phyloP scores from a whole-genome alignment of 2,329 filamentous ascomycete genomes.

The Fusarium decemcellulare region DNA sequence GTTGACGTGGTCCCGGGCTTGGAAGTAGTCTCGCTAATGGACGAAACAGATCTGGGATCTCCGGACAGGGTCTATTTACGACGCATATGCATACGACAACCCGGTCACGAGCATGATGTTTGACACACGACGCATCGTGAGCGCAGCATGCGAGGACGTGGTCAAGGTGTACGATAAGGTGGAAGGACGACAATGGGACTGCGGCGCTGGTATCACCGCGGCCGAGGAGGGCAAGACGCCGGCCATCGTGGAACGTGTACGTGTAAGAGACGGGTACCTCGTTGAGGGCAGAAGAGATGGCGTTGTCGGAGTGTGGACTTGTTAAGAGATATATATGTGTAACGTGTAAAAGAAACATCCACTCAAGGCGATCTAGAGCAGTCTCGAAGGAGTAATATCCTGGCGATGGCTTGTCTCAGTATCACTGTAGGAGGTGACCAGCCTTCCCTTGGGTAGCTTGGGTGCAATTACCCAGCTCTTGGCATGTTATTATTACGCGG shows the following conservation, averaged over 20 bases:
- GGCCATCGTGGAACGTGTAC: constrained; percentile 84
- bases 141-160: constrained; percentile 91
- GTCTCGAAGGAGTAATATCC: constrained; percentile 5
- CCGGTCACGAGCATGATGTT: constrained; percentile 98
- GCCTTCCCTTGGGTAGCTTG: too few relatives aligned
- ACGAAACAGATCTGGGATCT: constrained; percentile 94
- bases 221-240: constrained; percentile 75
- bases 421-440: too few relatives aligned
- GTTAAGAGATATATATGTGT: constrained; percentile 56
- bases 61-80: constrained; percentile 93
- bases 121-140: constrained; percentile 88
- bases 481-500: too few relatives aligned
- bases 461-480: too few relatives aligned
- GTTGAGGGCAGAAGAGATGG: constrained; percentile 92
- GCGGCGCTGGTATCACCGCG: constrained; percentile 83
- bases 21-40: constrained; percentile 40
- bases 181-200: constrained; percentile 96
- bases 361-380: constrained; percentile 32
- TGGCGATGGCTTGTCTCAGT: neutral
- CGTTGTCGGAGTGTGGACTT: constrained; percentile 91
- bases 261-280: constrained; percentile 94
- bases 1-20: constrained; percentile 52
- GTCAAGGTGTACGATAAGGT: constrained; percentile 99
- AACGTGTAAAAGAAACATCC: constrained; percentile 44
- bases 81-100: constrained; percentile 95